These are phyloP conservation scores for Aureobasidium zeae DNA, from an alignment of 2,329 filamentous ascomycete species.

Conservation along the genomic window DNA sequence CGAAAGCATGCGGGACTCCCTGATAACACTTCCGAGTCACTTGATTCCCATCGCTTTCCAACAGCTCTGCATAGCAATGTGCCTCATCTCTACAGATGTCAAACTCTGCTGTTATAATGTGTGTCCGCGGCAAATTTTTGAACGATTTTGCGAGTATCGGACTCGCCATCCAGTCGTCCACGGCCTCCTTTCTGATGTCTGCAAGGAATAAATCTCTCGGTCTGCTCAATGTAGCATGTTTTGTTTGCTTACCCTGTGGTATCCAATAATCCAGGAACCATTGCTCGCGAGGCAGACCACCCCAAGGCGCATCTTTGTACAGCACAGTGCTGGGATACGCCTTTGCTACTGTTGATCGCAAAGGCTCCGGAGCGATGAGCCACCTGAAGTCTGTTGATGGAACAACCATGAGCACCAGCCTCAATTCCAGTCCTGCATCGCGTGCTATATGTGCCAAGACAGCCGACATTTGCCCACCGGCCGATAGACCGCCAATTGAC, in stretches of 20 bases:
- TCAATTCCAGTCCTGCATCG: constrained; percentile 26
- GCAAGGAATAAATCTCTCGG: no score
- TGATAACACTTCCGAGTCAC: neutral
- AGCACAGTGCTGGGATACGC: neutral
- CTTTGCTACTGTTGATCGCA: neutral
- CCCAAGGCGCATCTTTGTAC: constrained; percentile 5
- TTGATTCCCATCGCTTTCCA: neutral
- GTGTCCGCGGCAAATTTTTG: neutral
- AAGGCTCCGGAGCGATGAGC: neutral
- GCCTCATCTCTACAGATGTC: constrained; percentile 2
- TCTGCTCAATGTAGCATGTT: no score
- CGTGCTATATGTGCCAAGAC: constrained; percentile 38
- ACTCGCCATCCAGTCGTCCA: neutral
- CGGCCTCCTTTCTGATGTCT: neutral
- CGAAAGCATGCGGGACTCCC: neutral
- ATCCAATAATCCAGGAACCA: constrained; percentile 7
- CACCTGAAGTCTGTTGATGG: constrained; percentile 3
- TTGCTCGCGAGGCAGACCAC: neutral
- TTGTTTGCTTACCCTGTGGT: neutral
- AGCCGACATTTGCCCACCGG: constrained; percentile 44
- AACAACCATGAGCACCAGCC: neutral
- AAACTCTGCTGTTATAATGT: constrained; percentile 3
- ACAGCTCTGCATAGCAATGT: neutral
- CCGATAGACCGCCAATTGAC: constrained; percentile 40
- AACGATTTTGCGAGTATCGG: neutral